A percentile compares a stretch with the other conserved stretches of the same genome.
Evolutionary conservation across 148 eudicot species (phyloP).

Genomic region (Persicaria maculosa): DNA sequence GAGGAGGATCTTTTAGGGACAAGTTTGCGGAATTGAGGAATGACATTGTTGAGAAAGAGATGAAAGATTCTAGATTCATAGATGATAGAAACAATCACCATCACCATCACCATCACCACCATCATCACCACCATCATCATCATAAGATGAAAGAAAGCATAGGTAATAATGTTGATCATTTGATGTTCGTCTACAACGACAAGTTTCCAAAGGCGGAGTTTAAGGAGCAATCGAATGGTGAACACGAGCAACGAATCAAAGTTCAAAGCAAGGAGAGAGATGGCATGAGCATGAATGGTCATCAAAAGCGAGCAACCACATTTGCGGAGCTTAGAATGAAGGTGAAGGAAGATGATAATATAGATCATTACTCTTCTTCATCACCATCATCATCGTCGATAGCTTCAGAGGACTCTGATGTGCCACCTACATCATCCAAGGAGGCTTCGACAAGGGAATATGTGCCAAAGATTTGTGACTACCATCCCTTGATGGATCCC

Average conservation of each 20-base stretch:
- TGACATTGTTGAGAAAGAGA: slow-evolving; percentile 27
- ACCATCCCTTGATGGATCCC: background rate
- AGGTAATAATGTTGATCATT: background rate
- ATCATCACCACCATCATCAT: too few species aligned
- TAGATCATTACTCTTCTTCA: background rate
- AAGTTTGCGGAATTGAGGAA: slow-evolving; percentile 22
- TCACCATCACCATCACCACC: background rate
- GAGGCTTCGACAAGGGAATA: background rate
- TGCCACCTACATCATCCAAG: background rate
- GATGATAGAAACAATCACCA: background rate
- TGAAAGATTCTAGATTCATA: slow-evolving; percentile 14
- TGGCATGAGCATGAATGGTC: background rate
- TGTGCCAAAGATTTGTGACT: background rate
- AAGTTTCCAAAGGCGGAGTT: background rate
- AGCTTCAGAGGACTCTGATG: background rate
- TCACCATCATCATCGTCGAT: background rate
- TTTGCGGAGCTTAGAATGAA: background rate
- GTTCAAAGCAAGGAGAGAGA: background rate
- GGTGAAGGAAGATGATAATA: background rate
- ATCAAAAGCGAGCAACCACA: background rate
- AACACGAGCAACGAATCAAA: background rate
- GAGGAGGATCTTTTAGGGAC: background rate
- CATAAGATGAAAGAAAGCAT: background rate
- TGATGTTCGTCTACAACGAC: background rate
- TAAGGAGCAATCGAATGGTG: background rate